Evolutionary conservation across 2,329 filamentous ascomycete species (phyloP).

Genomic region (Cladosporium sp.): DNA sequence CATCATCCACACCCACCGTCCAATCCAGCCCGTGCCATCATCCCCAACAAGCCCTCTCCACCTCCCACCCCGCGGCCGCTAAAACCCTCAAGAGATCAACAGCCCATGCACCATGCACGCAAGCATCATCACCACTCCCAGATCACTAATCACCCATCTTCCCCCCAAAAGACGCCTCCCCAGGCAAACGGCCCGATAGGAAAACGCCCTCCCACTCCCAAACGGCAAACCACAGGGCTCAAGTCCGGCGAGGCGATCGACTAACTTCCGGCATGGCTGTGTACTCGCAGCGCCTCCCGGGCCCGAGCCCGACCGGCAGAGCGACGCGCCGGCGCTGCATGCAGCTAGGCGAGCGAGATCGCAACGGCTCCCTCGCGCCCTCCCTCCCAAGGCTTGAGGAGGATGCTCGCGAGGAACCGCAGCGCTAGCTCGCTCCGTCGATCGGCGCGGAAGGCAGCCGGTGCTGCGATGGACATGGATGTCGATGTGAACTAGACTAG

Average conservation of each 20-base stretch:
- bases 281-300: background rate
- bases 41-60: background rate
- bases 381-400: too few species aligned
- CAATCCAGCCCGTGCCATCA: background rate
- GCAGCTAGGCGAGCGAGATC: too few species aligned
- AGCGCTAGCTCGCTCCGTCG: too few species aligned
- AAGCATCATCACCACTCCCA: background rate
- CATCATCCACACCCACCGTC: background rate
- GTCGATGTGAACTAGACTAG: too few species aligned
- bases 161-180: background rate
- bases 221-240: background rate
- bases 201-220: background rate
- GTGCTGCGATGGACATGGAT: too few species aligned
- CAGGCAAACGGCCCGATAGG: constrained; percentile 4
- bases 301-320: too few species aligned
- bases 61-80: background rate
- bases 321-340: too few species aligned
- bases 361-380: too few species aligned
- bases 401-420: too few species aligned
- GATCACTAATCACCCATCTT: background rate
- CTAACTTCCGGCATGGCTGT: constrained; percentile 7
- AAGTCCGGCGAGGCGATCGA: background rate
- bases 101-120: background rate
- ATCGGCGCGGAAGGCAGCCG: too few species aligned
- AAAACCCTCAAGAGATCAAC: background rate